A percentile compares a stretch with the other conserved stretches of the same genome.
These are phyloP conservation scores for Hirsutella rhossiliensis DNA, from an alignment of 2,329 filamentous ascomycete species.

Conservation along the genomic window DNA sequence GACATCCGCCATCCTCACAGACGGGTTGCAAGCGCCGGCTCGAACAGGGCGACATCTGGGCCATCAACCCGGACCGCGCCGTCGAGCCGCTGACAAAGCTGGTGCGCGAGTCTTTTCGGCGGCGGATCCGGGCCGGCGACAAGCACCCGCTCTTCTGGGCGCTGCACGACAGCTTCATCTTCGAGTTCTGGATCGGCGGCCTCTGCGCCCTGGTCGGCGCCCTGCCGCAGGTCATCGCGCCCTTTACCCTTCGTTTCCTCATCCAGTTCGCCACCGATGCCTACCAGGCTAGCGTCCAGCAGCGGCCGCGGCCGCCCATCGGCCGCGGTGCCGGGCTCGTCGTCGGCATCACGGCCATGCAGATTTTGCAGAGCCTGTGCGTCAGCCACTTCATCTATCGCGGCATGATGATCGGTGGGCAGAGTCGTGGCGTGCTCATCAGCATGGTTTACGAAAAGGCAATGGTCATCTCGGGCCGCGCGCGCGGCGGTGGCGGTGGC, in stretches of 20 bases:
- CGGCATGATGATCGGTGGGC: constrained; percentile 83
- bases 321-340: constrained; percentile 71
- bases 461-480: constrained; percentile 77
- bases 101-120: constrained; percentile 56
- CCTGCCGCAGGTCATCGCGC: constrained; percentile 68
- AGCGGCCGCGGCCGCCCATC: constrained; percentile 50
- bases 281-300: constrained; percentile 48
- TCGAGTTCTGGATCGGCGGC: constrained; percentile 80
- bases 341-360: constrained; percentile 76
- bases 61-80: constrained; percentile 69
- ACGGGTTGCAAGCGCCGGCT: constrained; percentile 77
- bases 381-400: constrained; percentile 89
- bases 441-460: constrained; percentile 85
- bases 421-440: constrained; percentile 71
- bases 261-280: constrained; percentile 77
- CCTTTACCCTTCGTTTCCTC: constrained; percentile 74
- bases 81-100: constrained; percentile 57
- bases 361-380: constrained; percentile 66
- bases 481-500: constrained; percentile 62
- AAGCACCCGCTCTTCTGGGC: constrained; percentile 68
- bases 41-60: constrained; percentile 77
- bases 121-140: constrained; percentile 51
- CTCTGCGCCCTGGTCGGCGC: constrained; percentile 61
- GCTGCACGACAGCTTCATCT: constrained; percentile 73
- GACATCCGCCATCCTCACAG: constrained; percentile 22